Percentiles rank a stretch among this genome's conserved stretches.
Conservation (phyloP, 2,329 filamentous ascomycete species). For the Trichoderma citrinoviride region DNA sequence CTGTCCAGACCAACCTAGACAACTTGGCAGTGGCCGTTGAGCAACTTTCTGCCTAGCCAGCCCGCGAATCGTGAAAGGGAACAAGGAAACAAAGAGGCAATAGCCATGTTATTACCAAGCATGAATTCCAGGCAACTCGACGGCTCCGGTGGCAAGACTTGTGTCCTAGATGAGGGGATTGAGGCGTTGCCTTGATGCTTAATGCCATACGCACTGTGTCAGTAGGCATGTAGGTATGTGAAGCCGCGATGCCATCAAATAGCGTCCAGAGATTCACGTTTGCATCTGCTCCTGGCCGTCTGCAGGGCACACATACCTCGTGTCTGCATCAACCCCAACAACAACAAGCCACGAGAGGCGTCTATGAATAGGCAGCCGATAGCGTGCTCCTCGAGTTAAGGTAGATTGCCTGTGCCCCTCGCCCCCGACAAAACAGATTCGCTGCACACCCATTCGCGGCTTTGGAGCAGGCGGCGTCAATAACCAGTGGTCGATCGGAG, state of each 20-base stretch:
- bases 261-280: no score
- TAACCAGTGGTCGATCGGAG: neutral
- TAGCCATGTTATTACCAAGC: neutral
- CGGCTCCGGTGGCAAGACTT: conserved; percentile 4
- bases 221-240: neutral
- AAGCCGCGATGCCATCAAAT: neutral
- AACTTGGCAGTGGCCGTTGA: neutral
- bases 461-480: neutral
- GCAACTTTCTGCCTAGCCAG: neutral
- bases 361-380: neutral
- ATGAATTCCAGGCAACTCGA: neutral
- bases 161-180: neutral
- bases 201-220: neutral
- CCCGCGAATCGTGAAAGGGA: neutral
- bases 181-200: neutral
- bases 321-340: neutral
- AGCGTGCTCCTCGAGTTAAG: neutral
- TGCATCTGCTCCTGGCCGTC: neutral
- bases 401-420: neutral
- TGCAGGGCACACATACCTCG: neutral
- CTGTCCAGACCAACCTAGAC: conserved; percentile 9
- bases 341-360: neutral
- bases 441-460: conserved; percentile 12
- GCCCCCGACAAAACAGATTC: neutral
- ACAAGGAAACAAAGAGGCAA: neutral